A percentile compares a stretch with the other conserved stretches of the same genome.
Evolutionary conservation across 2,329 filamentous ascomycete genomes (phyloP).

Genomic region (Zymoseptoria ardabiliae): DNA sequence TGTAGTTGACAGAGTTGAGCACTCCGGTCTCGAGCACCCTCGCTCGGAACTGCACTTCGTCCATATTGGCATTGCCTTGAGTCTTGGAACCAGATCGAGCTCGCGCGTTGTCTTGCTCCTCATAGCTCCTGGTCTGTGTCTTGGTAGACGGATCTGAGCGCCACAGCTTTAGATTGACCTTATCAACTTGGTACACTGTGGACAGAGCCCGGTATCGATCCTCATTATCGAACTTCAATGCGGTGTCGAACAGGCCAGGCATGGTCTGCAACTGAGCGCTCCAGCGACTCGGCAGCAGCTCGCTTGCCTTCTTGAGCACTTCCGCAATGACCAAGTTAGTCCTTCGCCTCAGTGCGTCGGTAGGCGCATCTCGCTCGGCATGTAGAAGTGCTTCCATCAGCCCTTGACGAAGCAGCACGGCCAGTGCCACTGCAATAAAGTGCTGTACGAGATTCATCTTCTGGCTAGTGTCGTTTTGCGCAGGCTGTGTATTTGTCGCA

Average conservation of each 20-base stretch:
- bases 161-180: conserved; percentile 87
- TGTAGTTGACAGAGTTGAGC: conserved; percentile 78
- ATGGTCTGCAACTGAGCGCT: conserved; percentile 81
- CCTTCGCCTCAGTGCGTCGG: conserved; percentile 70
- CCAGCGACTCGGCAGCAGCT: conserved; percentile 72
- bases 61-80: conserved; percentile 53
- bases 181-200: conserved; percentile 96
- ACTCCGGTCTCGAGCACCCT: conserved; percentile 73
- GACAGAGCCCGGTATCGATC: conserved; percentile 74
- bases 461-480: conserved; percentile 47
- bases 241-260: conserved; percentile 73
- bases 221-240: conserved; percentile 63
- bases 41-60: conserved; percentile 56
- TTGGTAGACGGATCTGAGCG: conserved; percentile 49
- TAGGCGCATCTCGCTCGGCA: conserved; percentile 61
- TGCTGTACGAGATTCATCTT: conserved; percentile 80
- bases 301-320: conserved; percentile 80
- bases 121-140: conserved; percentile 12
- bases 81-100: conserved; percentile 45
- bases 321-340: conserved; percentile 86
- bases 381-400: conserved; percentile 49
- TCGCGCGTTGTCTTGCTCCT: conserved; percentile 26
- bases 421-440: conserved; percentile 82
- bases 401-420: conserved; percentile 75
- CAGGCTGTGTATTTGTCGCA: conserved; percentile 51